Conservation (phyloP, 306 rosid genomes). For the Myrica gale region DNA sequence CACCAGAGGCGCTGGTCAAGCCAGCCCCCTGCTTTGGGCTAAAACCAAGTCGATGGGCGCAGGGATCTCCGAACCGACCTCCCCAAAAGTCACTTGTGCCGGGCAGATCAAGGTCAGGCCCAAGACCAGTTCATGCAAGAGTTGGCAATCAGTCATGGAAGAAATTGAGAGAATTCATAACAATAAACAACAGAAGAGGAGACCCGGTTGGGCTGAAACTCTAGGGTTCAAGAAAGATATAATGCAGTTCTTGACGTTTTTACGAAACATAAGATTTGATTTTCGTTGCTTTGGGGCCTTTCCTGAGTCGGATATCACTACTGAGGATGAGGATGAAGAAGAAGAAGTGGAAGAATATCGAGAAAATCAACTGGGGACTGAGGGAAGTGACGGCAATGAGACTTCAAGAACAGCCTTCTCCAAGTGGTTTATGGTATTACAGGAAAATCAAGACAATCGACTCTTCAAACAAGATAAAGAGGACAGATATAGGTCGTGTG, state of each 20-base stretch:
- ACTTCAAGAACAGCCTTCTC: conserved; percentile 61
- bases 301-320: conserved; percentile 42
- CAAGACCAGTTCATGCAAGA: conserved; percentile 49
- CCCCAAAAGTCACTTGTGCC: conserved; percentile 91
- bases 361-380: conserved; percentile 30
- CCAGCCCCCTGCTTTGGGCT: conserved; percentile 72
- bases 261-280: conserved; percentile 63
- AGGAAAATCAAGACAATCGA: conserved; percentile 50
- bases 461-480: conserved; percentile 32
- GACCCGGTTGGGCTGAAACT: conserved; percentile 54
- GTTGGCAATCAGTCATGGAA: conserved; percentile 95
- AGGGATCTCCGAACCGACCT: conserved; percentile 75
- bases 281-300: conserved; percentile 72
- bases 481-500: conserved; percentile 9
- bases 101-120: conserved; percentile 89
- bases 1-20: conserved; percentile 40
- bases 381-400: conserved; percentile 35
- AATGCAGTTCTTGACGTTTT: conserved; percentile 77
- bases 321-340: conserved; percentile 54
- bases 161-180: conserved; percentile 86
- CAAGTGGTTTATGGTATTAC: conserved; percentile 87
- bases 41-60: conserved; percentile 63
- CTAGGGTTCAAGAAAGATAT: conserved; percentile 81
- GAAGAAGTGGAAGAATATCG: conserved; percentile 24
- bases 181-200: conserved; percentile 49